These are phyloP conservation scores for Populus trichocarpa DNA, from an alignment of 441 rosid genomes.

Conservation along the genomic window DNA sequence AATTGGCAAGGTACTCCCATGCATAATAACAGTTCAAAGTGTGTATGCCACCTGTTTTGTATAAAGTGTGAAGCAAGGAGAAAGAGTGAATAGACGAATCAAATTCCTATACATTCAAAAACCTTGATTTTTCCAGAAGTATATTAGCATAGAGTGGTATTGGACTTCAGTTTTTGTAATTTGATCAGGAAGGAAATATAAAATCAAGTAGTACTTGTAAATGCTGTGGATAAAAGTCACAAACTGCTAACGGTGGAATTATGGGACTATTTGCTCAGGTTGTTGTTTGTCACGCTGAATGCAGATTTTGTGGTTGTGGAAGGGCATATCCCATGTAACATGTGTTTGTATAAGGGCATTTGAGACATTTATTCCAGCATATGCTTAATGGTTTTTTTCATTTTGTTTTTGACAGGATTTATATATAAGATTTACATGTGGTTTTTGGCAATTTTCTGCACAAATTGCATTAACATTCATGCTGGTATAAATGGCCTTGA, in stretches of 20 bases:
- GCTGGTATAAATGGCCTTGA: constrained; percentile 98
- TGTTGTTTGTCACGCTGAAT: neutral
- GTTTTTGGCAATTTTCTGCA: constrained; percentile 86
- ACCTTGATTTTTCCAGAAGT: neutral
- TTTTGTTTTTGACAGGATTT: constrained; percentile 54
- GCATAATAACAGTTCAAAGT: too few species aligned
- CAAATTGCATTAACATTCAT: constrained; percentile 93
- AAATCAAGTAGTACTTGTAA: neutral
- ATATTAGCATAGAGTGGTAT: neutral
- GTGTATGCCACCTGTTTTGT: neutral
- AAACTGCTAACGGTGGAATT: neutral
- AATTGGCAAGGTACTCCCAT: too few species aligned
- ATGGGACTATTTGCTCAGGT: neutral
- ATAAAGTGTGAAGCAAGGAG: neutral
- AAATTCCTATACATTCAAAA: neutral
- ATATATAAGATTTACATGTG: constrained; percentile 91
- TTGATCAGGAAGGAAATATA: neutral
- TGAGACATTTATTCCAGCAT: neutral
- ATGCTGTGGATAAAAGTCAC: neutral
- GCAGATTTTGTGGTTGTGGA: neutral
- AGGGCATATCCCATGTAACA: neutral
- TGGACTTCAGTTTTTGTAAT: neutral
- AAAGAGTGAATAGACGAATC: neutral
- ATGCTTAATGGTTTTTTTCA: neutral
- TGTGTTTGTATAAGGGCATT: neutral